Evolutionary conservation across 2,329 filamentous ascomycete species (phyloP).

Genomic region (Botryotinia narcissicola): DNA sequence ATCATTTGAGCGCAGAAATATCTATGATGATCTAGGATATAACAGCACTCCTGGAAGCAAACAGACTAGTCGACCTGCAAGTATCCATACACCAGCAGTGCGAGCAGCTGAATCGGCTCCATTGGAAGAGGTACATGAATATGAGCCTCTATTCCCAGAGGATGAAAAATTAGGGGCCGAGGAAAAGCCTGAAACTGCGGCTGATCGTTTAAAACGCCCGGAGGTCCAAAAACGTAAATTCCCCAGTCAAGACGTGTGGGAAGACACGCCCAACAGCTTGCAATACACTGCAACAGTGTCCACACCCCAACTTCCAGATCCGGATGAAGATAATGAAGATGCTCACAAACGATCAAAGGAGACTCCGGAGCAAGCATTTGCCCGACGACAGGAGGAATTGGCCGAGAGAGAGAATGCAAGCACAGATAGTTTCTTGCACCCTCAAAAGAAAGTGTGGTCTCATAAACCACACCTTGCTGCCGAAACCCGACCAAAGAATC

Average conservation of each 20-base stretch:
- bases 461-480: slow-evolving; percentile 51
- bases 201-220: slow-evolving; percentile 55
- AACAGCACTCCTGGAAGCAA: slow-evolving; percentile 46
- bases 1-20: slow-evolving; percentile 60
- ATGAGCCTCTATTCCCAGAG: slow-evolving; percentile 90
- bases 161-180: slow-evolving; percentile 54
- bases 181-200: slow-evolving; percentile 50
- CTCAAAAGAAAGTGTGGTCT: slow-evolving; percentile 50
- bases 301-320: slow-evolving; percentile 62
- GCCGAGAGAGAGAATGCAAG: slow-evolving; percentile 53
- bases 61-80: slow-evolving; percentile 60
- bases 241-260: slow-evolving; percentile 95
- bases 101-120: slow-evolving; percentile 58
- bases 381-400: slow-evolving; percentile 63
- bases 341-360: slow-evolving; percentile 14
- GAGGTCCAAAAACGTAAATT: slow-evolving; percentile 65
- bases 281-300: slow-evolving; percentile 79
- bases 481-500: slow-evolving; percentile 51
- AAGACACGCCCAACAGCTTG: slow-evolving; percentile 86
- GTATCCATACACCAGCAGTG: slow-evolving; percentile 54
- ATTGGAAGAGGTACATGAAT: slow-evolving; percentile 86
- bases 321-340: slow-evolving; percentile 41
- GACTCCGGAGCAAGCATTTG: slow-evolving; percentile 63
- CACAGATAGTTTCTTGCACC: slow-evolving; percentile 52
- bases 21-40: slow-evolving; percentile 53